Evolutionary conservation across 192 early-diverging fungal genomes (phyloP), one percentile per base, ranked within the genome.

Genomic region (Kickxella alabastrina): DNA sequence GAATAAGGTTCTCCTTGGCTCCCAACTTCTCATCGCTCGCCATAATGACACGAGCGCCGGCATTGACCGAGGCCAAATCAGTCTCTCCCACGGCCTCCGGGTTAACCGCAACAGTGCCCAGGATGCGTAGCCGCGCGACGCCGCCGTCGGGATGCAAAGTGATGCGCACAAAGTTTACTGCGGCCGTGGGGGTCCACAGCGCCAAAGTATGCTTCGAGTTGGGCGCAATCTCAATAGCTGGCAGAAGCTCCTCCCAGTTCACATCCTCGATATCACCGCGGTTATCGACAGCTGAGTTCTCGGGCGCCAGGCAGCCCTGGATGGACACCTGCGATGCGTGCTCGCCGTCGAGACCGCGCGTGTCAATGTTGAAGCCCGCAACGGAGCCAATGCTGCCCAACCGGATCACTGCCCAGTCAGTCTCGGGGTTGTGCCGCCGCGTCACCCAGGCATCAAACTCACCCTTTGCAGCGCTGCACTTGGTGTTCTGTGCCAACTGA

Each of bases 401-500:
- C 34, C 86, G 81, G 37, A 97, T 79, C 14, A 94, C 82, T 26
- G 78, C 79, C 83, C 94, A 97, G 72, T 97, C 94, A 26, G 84
- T 84, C 27, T 75, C 83, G 10, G 86, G 78, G 49, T 91, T 94
- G 59, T 90, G 88, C 27, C 94, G 85, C 48, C 87, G 84, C 18
- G 94, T 88, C 68, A 95, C 92, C 94, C 94, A 97, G 9, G 91
- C 92, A 51, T 89, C 87, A 48, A 29, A 36, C 46, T 44, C 29
- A 29, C 22, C 57, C 9, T 41, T 43, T 18, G 21, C 26, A 19
- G 40, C 8, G 10, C 27, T 27, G 44, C 44, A 28, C 47, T 37
- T 49, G 47, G 32, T 6, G 1, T 17, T 32, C 17, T 24, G 17
- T 14, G 14, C 22, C 1, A 19, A 19, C 19, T 6, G 31, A 1